Evolutionary conservation across 345 rosid species (phyloP).

Genomic region (Eucalyptus albens): DNA sequence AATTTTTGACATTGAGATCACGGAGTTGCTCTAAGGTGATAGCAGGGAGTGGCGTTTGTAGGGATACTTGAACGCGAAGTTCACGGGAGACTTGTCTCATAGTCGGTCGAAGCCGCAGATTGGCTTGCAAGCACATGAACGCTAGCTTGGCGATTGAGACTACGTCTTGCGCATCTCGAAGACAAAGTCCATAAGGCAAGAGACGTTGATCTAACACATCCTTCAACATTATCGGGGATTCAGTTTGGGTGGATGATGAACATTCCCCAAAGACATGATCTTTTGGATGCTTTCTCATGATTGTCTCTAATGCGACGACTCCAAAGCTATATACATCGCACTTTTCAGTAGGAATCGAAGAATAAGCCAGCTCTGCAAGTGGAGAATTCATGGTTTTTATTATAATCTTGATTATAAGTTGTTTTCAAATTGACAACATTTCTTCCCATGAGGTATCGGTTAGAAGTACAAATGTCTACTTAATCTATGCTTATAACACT

Average conservation of each 20-base stretch:
- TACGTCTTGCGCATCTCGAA: background rate
- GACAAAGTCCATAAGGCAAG: background rate
- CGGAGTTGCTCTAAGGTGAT: background rate
- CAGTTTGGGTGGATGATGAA: background rate
- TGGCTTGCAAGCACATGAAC: background rate
- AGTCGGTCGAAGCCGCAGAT: background rate
- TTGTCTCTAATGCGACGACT: background rate
- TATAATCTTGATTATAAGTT: background rate
- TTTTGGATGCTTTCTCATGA: background rate
- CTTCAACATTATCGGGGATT: background rate
- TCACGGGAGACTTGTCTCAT: background rate
- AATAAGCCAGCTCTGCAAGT: background rate
- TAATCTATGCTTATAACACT: background rate
- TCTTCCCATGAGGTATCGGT: rapidly evolving
- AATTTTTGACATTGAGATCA: background rate
- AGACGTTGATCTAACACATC: background rate
- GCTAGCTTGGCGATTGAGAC: background rate
- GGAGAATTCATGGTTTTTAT: background rate
- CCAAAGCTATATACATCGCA: background rate
- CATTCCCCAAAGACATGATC: background rate
- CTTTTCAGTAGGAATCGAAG: background rate
- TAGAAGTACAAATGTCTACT: background rate
- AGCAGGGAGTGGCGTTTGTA: background rate
- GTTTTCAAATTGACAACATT: background rate
- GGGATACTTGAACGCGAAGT: background rate